Evolutionary conservation across 768 basidiomycete species (phyloP).

Genomic region (Arthromyces matolae): DNA sequence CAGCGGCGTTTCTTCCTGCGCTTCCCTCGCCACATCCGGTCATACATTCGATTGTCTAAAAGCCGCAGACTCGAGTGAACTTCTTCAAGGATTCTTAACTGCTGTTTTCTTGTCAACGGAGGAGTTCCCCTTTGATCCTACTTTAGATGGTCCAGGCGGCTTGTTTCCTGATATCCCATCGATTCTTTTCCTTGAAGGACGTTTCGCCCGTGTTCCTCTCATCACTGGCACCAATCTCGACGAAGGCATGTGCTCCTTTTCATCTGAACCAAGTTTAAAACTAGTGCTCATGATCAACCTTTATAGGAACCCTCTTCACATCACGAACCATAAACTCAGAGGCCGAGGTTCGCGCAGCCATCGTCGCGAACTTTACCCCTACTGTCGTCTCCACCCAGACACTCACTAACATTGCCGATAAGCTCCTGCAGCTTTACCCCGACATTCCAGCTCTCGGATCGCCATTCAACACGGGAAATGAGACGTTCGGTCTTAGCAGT

Average conservation of each 20-base stretch:
- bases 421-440: conserved; percentile 38
- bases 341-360: conserved; percentile 13
- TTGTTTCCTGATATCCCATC: conserved; percentile 37
- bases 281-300: too few species aligned
- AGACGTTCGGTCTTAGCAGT: conserved; percentile 39
- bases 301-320: conserved; percentile 34
- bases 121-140: conserved; percentile 33
- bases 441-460: conserved; percentile 38
- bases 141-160: conserved; percentile 38
- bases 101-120: conserved; percentile 21
- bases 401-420: conserved; percentile 16
- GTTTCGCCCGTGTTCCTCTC: conserved; percentile 38
- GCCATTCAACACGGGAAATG: conserved; percentile 41
- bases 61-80: conserved; percentile 25
- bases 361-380: conserved; percentile 24
- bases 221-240: conserved; percentile 43
- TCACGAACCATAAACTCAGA: conserved; percentile 21
- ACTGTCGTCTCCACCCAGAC: conserved; percentile 19
- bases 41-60: conserved; percentile 30
- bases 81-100: conserved; percentile 24
- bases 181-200: conserved; percentile 26
- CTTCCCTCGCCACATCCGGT: conserved; percentile 22
- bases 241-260: conserved; percentile 31
- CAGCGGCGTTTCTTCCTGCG: conserved; percentile 25
- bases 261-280: too few species aligned